A percentile compares a stretch with the other conserved stretches of the same genome.
Conservation (phyloP, 805 yeast species). For the Cyberlindnera galapagoensis region DNA sequence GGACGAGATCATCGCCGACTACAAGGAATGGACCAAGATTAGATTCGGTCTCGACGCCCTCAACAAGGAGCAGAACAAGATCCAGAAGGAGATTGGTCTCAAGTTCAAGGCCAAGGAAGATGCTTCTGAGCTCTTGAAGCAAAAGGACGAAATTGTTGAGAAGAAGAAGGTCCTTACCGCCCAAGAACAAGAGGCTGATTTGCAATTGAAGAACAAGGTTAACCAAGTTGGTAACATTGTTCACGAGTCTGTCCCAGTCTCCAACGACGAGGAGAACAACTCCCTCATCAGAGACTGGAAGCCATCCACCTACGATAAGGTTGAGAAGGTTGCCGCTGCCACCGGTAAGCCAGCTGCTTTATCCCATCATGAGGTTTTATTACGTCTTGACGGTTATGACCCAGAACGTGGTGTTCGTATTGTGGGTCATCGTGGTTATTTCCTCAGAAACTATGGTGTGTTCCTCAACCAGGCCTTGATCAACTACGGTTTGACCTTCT, state of each 20-base stretch:
- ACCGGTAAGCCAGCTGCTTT: constrained; percentile 70
- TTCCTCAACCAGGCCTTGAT: constrained; percentile 96
- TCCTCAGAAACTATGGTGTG: constrained; percentile 91
- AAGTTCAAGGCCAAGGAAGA: constrained; percentile 95
- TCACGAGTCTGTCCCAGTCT: constrained; percentile 83
- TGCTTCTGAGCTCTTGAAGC: constrained; percentile 72
- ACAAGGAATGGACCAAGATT: constrained; percentile 86
- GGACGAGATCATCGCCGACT: constrained; percentile 88
- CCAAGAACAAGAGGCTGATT: constrained; percentile 76
- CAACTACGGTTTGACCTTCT: constrained; percentile 87
- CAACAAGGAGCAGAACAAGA: constrained; percentile 81
- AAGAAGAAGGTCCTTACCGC: constrained; percentile 62
- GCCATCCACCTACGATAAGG: constrained; percentile 60
- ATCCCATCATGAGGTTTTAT: constrained; percentile 92
- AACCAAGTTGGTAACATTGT: constrained; percentile 90
- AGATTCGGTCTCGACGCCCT: constrained; percentile 86
- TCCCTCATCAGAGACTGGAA: constrained; percentile 83
- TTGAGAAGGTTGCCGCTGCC: constrained; percentile 65
- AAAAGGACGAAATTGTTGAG: constrained; percentile 69
- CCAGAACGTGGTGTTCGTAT: constrained; percentile 98
- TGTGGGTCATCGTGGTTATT: constrained; percentile 98
- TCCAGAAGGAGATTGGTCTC: constrained; percentile 89
- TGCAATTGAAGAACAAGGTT: constrained; percentile 68
- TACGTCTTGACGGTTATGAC: constrained; percentile 95
- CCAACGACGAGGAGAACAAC: constrained; percentile 87